Evolutionary conservation across 768 basidiomycete species (phyloP).

Genomic region (Trametes gibbosa): DNA sequence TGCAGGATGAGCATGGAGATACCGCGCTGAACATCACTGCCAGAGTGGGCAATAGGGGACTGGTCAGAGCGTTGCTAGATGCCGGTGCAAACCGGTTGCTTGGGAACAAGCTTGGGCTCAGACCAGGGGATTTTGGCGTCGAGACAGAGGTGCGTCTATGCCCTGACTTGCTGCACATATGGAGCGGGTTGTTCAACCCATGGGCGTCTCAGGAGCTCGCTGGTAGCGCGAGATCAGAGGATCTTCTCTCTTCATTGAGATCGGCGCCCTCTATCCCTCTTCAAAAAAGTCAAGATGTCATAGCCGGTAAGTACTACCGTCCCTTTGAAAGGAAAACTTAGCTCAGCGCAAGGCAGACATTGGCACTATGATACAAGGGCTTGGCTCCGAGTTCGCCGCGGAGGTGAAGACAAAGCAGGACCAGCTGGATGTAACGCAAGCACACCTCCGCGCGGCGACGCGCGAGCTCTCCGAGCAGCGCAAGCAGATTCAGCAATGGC

Average conservation of each 20-base stretch:
- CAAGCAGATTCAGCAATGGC: constrained; percentile 77
- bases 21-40: constrained; percentile 96
- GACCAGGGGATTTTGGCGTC: constrained; percentile 93
- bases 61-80: constrained; percentile 85
- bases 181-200: not conserved
- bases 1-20: constrained; percentile 94
- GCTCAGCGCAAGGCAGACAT: constrained; percentile 55
- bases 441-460: constrained; percentile 84
- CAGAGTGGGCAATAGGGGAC: constrained; percentile 82
- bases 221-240: constrained; percentile 71
- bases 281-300: constrained; percentile 86
- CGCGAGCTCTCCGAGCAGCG: constrained; percentile 89
- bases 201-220: constrained; percentile 54
- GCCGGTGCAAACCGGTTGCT: constrained; percentile 88
- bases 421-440: constrained; percentile 81
- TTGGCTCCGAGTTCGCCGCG: constrained; percentile 73
- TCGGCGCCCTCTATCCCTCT: constrained; percentile 73
- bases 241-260: constrained; percentile 71
- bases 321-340: constrained; percentile 1
- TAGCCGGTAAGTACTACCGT: constrained; percentile 51
- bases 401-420: constrained; percentile 90
- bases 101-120: constrained; percentile 89
- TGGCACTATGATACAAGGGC: constrained; percentile 76
- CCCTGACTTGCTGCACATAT: too few relatives aligned
- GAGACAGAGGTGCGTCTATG: constrained; percentile 71